Conservation (phyloP, 345 rosid species). For the Trapa incisa region DNA sequence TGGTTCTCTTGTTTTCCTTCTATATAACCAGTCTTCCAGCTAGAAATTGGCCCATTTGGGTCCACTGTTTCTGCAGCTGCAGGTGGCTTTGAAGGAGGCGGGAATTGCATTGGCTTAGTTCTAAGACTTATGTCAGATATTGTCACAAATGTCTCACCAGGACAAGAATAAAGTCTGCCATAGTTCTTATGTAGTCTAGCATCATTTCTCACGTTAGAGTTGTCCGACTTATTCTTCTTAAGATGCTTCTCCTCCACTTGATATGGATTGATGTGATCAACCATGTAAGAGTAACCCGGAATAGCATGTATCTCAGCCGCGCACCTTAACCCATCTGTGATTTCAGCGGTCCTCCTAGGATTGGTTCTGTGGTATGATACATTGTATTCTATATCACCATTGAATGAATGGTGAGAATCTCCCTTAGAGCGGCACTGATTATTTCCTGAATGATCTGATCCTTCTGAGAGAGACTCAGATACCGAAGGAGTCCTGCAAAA, state of each 20-base stretch:
- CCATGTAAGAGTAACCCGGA: conserved; percentile 45
- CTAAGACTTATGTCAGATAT: conserved; percentile 66
- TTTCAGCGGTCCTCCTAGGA: conserved; percentile 21
- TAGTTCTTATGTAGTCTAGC: conserved; percentile 19
- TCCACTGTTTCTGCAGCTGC: conserved; percentile 35
- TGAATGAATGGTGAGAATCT: conserved; percentile 43
- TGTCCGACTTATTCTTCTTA: conserved; percentile 31
- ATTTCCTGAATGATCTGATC: conserved; percentile 41
- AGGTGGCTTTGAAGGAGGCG: conserved; percentile 81
- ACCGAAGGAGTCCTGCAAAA: conserved; percentile 64
- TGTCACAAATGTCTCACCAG: conserved; percentile 44
- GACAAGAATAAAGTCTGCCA: conserved; percentile 26
- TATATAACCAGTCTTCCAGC: conserved; percentile 24
- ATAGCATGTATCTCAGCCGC: conserved; percentile 30
- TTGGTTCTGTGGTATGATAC: conserved; percentile 57
- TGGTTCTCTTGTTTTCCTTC: conserved; percentile 29
- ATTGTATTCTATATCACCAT: conserved; percentile 48
- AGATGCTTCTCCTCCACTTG: conserved; percentile 23
- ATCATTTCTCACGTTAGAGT: conserved; percentile 20
- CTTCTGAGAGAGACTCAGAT: conserved; percentile 49
- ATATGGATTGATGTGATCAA: conserved; percentile 33
- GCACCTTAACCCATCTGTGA: conserved; percentile 37
- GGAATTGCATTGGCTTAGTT: conserved; percentile 68
- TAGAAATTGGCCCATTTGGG: conserved; percentile 20
- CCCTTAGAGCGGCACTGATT: conserved; percentile 40